Percentiles rank a stretch among this genome's conserved stretches.
Conservation (phyloP, 164 flowering plant species). For the Annona cherimola region DNA sequence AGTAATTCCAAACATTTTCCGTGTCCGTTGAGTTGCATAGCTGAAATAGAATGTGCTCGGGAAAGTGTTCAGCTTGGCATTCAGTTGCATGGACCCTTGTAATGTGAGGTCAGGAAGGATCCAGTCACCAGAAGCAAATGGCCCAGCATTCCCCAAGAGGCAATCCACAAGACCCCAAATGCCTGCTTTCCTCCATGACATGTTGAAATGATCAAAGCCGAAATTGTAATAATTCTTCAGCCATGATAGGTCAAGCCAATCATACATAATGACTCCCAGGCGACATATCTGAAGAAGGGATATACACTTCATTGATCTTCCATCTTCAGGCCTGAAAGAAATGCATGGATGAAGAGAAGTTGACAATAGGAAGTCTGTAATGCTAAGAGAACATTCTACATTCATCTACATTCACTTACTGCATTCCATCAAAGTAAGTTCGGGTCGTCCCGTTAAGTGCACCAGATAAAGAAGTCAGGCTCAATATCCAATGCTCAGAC, state of each 20-base stretch:
- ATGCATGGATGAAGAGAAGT: neutral
- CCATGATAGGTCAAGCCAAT: slow-evolving; percentile 85
- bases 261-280: slow-evolving; percentile 75
- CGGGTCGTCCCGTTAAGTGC: slow-evolving; percentile 97
- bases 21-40: slow-evolving; percentile 85
- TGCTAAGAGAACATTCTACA: neutral
- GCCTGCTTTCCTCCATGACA: slow-evolving; percentile 76
- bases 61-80: slow-evolving; percentile 64
- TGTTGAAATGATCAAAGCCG: slow-evolving; percentile 90
- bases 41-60: slow-evolving; percentile 90
- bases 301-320: slow-evolving; percentile 67
- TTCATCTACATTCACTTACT: slow-evolving; percentile 46
- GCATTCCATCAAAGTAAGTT: slow-evolving; percentile 94
- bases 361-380: neutral
- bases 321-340: slow-evolving; percentile 74
- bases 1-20: slow-evolving; percentile 58
- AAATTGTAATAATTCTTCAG: slow-evolving; percentile 79
- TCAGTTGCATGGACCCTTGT: slow-evolving; percentile 71
- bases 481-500: slow-evolving; percentile 85
- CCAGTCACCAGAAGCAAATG: slow-evolving; percentile 96
- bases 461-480: slow-evolving; percentile 89
- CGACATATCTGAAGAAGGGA: slow-evolving; percentile 80
- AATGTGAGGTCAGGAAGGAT: slow-evolving; percentile 91
- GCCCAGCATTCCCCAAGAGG: slow-evolving; percentile 81
- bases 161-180: slow-evolving; percentile 72